A percentile compares a stretch with the other conserved stretches of the same genome.
These are phyloP conservation scores for Halteria grandinella DNA, from an alignment of 73 alveolate species.

Conservation along the genomic window DNA sequence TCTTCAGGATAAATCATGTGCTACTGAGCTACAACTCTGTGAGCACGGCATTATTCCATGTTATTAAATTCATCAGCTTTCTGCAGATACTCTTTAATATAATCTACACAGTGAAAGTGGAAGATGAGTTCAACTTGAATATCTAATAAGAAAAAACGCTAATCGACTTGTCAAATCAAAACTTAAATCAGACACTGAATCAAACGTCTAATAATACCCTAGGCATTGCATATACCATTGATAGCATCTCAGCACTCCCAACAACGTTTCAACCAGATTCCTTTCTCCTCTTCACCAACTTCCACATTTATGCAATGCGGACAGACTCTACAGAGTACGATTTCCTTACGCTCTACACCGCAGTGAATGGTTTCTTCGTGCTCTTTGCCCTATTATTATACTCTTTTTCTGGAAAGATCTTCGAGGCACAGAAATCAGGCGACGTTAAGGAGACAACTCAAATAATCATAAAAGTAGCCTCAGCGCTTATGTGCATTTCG, in stretches of 20 bases:
- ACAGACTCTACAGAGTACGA: not conserved
- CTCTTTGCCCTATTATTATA: not conserved
- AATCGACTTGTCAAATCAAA: not conserved
- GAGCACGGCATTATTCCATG: not conserved
- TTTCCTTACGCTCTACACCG: not conserved
- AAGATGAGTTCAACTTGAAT: slow-evolving; percentile 2
- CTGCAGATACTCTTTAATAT: slow-evolving; percentile 23
- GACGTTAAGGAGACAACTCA: slow-evolving; percentile 11
- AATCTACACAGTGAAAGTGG: slow-evolving; percentile 32
- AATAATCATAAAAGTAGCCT: slow-evolving; percentile 5
- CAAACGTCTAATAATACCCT: too few relatives aligned
- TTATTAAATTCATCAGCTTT: slow-evolving; percentile 19
- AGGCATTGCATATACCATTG: too few relatives aligned
- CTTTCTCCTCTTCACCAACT: slow-evolving; percentile 11
- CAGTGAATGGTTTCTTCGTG: slow-evolving; percentile 1
- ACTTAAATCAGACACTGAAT: not conserved
- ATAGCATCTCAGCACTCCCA: too few relatives aligned
- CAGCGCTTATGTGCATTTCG: not conserved
- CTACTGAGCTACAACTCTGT: not conserved
- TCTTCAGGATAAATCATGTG: slow-evolving; percentile 41
- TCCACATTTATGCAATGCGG: slow-evolving; percentile 6
- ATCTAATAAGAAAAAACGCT: not conserved
- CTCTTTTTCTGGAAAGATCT: not conserved
- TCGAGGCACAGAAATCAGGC: slow-evolving; percentile 9
- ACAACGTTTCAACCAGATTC: slow-evolving; percentile 3